phyloP scores from a whole-genome alignment of 257 asterid genomes.

The Paraleonurus japonicus region DNA sequence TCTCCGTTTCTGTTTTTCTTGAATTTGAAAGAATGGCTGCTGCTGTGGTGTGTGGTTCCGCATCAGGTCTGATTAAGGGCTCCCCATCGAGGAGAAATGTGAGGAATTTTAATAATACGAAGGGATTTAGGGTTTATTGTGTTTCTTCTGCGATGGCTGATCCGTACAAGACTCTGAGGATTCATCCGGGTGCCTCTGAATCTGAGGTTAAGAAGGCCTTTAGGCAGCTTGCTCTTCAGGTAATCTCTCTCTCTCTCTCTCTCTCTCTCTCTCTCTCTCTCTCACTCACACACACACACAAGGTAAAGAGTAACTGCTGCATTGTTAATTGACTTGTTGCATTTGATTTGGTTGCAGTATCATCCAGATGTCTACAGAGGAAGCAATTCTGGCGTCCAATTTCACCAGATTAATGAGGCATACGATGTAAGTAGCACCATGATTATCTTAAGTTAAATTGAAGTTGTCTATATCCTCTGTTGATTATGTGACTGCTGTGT shows the following conservation, averaged over 20 bases:
- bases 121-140: constrained; percentile 50
- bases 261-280: too few species aligned
- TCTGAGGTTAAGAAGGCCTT: constrained; percentile 88
- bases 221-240: constrained; percentile 88
- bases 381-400: constrained; percentile 51
- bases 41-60: constrained; percentile 49
- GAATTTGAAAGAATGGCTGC: constrained; percentile 42
- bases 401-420: constrained; percentile 76
- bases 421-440: constrained; percentile 54
- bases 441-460: too few species aligned
- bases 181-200: constrained; percentile 73
- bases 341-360: constrained; percentile 51
- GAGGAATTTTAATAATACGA: constrained; percentile 10
- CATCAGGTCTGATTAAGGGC: constrained; percentile 38
- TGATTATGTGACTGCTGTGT: background rate
- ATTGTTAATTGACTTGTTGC: background rate
- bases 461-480: background rate
- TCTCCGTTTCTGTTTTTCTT: background rate
- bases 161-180: constrained; percentile 74
- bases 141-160: constrained; percentile 49
- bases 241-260: too few species aligned
- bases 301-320: background rate
- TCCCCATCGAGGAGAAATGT: constrained; percentile 24
- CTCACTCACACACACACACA: too few species aligned
- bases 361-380: constrained; percentile 95